Evolutionary conservation across 2,329 filamentous ascomycete species (phyloP).

Genomic region (Colletotrichum orbiculare): DNA sequence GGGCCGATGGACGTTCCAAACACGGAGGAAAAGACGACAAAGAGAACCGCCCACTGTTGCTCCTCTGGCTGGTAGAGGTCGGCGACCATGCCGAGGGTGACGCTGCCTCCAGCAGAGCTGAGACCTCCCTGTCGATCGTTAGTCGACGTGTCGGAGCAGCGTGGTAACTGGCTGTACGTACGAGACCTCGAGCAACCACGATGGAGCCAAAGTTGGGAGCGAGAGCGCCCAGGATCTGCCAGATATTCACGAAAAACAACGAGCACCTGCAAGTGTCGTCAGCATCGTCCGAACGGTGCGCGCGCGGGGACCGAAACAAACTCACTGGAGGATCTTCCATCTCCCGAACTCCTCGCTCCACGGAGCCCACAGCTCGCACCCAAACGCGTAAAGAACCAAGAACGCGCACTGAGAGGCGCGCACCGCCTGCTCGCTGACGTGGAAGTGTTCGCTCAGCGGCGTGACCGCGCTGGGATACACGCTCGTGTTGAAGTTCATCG

Average conservation of each 20-base stretch:
- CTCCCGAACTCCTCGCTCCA: constrained; percentile 65
- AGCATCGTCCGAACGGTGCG: not conserved
- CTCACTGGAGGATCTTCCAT: constrained; percentile 62
- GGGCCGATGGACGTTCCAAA: constrained; percentile 65
- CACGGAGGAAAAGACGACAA: constrained; percentile 68
- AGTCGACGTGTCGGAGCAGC: not conserved
- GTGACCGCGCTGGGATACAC: constrained; percentile 62
- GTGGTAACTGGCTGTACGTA: not conserved
- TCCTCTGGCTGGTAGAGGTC: constrained; percentile 69
- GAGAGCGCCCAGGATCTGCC: constrained; percentile 59
- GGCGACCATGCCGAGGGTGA: constrained; percentile 73
- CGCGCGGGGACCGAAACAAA: not conserved
- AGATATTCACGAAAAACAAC: constrained; percentile 64
- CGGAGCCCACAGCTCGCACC: constrained; percentile 63
- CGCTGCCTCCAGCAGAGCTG: constrained; percentile 72
- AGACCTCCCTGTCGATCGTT: constrained; percentile 59
- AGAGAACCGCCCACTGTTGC: constrained; percentile 70
- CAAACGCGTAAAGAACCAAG: constrained; percentile 62
- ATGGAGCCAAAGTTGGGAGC: constrained; percentile 54
- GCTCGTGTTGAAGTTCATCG: constrained; percentile 67
- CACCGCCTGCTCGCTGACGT: constrained; percentile 57
- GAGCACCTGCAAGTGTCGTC: constrained; percentile 12
- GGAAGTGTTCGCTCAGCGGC: constrained; percentile 56
- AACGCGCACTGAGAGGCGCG: constrained; percentile 61
- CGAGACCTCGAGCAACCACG: constrained; percentile 52